Evolutionary conservation across 1,284 basidiomycete species (phyloP), one percentile per base, ranked within the genome.

Genomic region (Volvariella surrecta): DNA sequence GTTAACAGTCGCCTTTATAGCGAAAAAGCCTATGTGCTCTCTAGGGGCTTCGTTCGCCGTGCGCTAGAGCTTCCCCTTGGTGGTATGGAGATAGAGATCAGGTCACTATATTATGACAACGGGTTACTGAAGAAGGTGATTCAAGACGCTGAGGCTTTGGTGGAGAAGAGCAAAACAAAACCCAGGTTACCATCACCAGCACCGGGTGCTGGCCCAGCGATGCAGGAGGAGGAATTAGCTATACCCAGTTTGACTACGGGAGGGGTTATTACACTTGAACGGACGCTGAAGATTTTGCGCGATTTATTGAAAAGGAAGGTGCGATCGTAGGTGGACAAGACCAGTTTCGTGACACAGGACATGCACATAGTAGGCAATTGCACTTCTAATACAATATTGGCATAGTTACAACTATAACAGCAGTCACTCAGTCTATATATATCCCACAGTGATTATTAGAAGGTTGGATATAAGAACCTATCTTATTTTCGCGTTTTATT

Each of bases 11-110:
- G 87, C 38, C 59, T 91, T 7, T 93, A 93, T 63, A 90, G 72
- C 59, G 93, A 96, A 62, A 94, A 93, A 62, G 91, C 91, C 1
- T 96, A 89, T 55, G 88, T 95, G 32, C 72, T 95, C 21, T 90
- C 92, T 4, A 74, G 92, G 20, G 86, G 82, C 3, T 96, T 96
- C 59, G 82, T 96, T 37, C 82, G 83, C 13, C 81, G 85, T 9
- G 91, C 89, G 3, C 73, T 96, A 10, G 85, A 91, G 59, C 69
- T 81, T 21, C 84, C 87, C 10, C 73, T 83, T 1, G 71, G 77
- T 20, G 77, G 82, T 1, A 66, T 97, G 22, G 80, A 85, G 49
- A 55, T 66, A 3, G 92, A 94, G 64, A 70, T 96, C 40, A 61
- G 66, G 19, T 80, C 82, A 71, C 67, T 91, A 45, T 97, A 94